Evolutionary conservation across 163 green algal genomes (phyloP), one percentile per base, ranked within the genome.

Genomic region (Chloromonas sp.): DNA sequence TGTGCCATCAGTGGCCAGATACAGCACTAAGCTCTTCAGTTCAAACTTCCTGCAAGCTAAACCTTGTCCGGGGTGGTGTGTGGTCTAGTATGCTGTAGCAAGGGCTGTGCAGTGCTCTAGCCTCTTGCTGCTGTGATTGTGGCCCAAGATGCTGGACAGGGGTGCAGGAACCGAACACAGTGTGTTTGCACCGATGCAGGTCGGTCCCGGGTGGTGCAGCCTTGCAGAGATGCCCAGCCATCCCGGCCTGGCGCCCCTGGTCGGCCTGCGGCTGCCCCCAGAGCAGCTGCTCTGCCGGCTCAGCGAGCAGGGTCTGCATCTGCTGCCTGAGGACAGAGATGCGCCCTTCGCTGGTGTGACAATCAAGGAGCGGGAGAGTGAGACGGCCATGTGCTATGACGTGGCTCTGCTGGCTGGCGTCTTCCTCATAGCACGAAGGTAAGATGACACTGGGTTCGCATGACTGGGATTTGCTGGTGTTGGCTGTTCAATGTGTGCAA

Each of bases 361-460:
- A 62, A 66, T 81, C 58, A 94, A 96, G 87, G 84, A 92, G 14
- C 36, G 59, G 1, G 86, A 60, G 0, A 86, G 87, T 1, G 92
- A 94, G 87, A 71, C 74, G 58, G 91, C 89, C 8, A 93, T 94
- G 90, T 95, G 91, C 87, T 82, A 87, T 1, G 92, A 95, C 77
- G 61, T 95, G 60, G 91, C 91, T 2, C 61, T 91, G 86, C 79
- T 95, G 58, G 82, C 83, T 1, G 87, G 88, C 71, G 84, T 82
- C 14, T 93, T 93, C 87, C 85, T 96, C 66, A 85, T 96, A 3
- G 87, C 85, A 3, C 60, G 77, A 11, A 82, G 78, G 78, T 82
- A 82, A 76, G 61, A 36, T 36, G 36, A 36, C 36, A 36, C 36
- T 36, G 36, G 36, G 36, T 36, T 36, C 36, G 36, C 36, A 36